Conservation (phyloP, 1,284 basidiomycete species). For the Peniophora sp. region DNA sequence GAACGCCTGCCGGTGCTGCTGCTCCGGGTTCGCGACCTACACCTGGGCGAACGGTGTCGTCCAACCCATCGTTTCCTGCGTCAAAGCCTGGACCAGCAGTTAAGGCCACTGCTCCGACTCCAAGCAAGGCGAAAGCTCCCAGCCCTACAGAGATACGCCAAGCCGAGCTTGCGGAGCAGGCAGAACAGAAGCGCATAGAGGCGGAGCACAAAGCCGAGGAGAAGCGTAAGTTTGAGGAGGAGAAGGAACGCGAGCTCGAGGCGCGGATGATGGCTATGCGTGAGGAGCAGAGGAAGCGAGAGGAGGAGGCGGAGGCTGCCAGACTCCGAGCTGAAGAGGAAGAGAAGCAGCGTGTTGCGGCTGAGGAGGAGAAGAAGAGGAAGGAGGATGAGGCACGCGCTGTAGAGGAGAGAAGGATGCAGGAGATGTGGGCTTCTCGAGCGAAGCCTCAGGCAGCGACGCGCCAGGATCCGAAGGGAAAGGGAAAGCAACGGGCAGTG, state of each 20-base stretch:
- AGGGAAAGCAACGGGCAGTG: too few species aligned
- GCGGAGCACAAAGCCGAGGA: slow-evolving; percentile 10
- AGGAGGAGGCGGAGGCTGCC: slow-evolving; percentile 6
- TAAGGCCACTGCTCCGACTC: too few species aligned
- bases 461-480: background rate
- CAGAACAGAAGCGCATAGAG: too few species aligned
- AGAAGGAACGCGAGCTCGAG: slow-evolving; percentile 7
- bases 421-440: background rate
- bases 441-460: background rate
- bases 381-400: background rate
- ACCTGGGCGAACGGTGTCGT: too few species aligned
- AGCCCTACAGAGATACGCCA: too few species aligned
- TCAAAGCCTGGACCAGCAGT: too few species aligned
- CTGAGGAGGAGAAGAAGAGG: background rate
- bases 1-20: too few species aligned
- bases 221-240: slow-evolving; percentile 4
- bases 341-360: background rate
- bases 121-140: too few species aligned
- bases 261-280: slow-evolving; percentile 3
- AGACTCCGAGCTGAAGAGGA: background rate
- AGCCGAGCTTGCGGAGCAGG: too few species aligned
- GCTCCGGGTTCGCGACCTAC: too few species aligned
- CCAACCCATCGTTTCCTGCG: too few species aligned
- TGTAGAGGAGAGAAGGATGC: slow-evolving; percentile 1
- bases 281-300: slow-evolving; percentile 6